phyloP scores from a whole-genome alignment of 495 filamentous ascomycete species.

The Bathelium albidoporum region DNA sequence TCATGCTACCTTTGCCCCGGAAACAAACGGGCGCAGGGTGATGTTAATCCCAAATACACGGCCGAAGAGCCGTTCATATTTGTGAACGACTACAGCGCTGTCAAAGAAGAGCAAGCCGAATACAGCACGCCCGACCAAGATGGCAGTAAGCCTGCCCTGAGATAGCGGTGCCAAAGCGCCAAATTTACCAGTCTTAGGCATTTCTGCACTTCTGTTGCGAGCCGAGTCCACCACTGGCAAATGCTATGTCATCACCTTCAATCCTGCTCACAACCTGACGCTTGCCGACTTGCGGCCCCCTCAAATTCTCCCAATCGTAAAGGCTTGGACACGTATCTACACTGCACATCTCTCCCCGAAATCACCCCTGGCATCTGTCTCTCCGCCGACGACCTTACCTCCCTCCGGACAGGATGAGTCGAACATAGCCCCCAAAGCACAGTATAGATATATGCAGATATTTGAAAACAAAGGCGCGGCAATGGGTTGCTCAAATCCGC shows the following conservation, averaged over 20 bases:
- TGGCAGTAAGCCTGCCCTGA: slow-evolving; percentile 35
- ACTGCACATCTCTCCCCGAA: slow-evolving; percentile 61
- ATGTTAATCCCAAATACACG: slow-evolving; percentile 71
- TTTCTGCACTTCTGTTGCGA: slow-evolving; percentile 68
- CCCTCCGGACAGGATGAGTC: slow-evolving; percentile 38
- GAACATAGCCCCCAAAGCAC: slow-evolving; percentile 50
- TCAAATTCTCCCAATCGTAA: slow-evolving; percentile 64
- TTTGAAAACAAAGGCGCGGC: slow-evolving; percentile 98
- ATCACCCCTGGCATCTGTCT: slow-evolving; percentile 50
- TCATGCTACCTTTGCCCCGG: slow-evolving; percentile 94
- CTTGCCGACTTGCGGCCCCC: slow-evolving; percentile 68
- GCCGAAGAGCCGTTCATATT: slow-evolving; percentile 74
- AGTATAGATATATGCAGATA: slow-evolving; percentile 97
- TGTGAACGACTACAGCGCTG: slow-evolving; percentile 94
- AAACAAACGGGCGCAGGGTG: slow-evolving; percentile 84
- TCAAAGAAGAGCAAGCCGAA: slow-evolving; percentile 79
- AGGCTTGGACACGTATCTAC: slow-evolving; percentile 86
- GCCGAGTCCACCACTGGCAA: slow-evolving; percentile 84
- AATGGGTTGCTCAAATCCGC: slow-evolving; percentile 98
- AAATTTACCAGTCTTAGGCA: slow-evolving; percentile 35
- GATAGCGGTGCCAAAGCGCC: background rate
- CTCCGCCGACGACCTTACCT: slow-evolving; percentile 38
- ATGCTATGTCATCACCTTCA: slow-evolving; percentile 96
- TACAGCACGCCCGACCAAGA: slow-evolving; percentile 47
- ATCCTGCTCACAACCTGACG: slow-evolving; percentile 78